Base-by-base conservation (phyloP, 805 yeast genomes). In the Starmerella lactis-condensi region DNA sequence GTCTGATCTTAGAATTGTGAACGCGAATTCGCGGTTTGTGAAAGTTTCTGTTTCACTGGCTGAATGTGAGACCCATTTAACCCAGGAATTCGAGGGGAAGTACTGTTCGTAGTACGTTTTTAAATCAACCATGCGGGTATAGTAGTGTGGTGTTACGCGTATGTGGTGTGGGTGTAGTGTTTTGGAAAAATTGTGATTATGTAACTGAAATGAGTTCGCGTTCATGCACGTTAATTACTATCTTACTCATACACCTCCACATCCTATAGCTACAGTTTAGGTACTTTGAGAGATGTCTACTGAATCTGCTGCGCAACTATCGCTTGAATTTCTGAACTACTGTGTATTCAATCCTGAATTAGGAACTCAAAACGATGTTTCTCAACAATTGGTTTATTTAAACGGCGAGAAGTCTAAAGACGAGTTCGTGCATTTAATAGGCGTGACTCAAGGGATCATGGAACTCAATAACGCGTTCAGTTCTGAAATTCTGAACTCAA, bases 11-110 rank as follows among this genome's bases (percentile, higher is more conserved):
- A 75, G 64, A 46, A 75, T 72, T 36, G 85, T 93, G 60, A 75
- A 81, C 2, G 98, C 96, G 50, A 89, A 74, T 51, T 89, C 98
- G 41, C 98, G 65, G 65, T 77, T 70, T 13, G 79, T 68, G 56
- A 85, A 83, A 49, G 78, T 89, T 15, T 65, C 58, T 13, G 69
- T 63, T 6, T 89, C 75, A 27, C 66, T 68, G 2, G 75, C 78
- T 3, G 91, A 72, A 51, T 83, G 96, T 49, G 72, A 77, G 30
- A 85, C 58, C 96, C 96, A 85, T 39, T 68, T 73, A 55, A 74
- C 83, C n/a, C 83, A 58, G 22, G 69, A 62, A 40, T 72, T 64
- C 57, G 76, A 79, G 4, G 95, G 95, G 25, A 78, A 64, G 24
- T 76, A 54, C 26, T 39, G 34, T 29, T 45, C 41, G 41, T 56